Evolutionary conservation across 1,284 basidiomycete genomes (phyloP).

Genomic region (Cryptococcus sp.): DNA sequence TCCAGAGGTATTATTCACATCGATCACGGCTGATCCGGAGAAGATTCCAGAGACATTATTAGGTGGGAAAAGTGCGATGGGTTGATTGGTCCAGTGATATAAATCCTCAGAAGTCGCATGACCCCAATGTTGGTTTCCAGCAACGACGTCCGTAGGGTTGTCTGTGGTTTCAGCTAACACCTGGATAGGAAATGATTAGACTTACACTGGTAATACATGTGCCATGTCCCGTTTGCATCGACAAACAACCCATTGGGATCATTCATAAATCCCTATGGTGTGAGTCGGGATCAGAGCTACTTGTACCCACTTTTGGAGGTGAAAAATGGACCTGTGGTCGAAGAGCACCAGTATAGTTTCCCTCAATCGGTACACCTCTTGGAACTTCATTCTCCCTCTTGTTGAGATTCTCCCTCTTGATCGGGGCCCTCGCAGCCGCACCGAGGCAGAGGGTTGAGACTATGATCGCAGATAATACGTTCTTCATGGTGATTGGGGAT

Average conservation of each 20-base stretch:
- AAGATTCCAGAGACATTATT: slow-evolving; percentile 34
- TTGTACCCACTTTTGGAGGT: slow-evolving; percentile 25
- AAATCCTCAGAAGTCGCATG: slow-evolving; percentile 48
- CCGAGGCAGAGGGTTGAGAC: no score
- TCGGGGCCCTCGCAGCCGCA: no score
- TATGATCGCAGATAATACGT: no score
- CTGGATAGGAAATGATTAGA: not conserved
- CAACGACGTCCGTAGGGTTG: slow-evolving; percentile 43
- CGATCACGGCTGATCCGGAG: slow-evolving; percentile 47
- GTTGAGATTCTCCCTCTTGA: no score
- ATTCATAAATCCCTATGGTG: slow-evolving; percentile 46
- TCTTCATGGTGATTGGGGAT: no score
- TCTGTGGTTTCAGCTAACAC: slow-evolving; percentile 10
- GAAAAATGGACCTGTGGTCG: slow-evolving; percentile 25
- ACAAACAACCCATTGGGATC: slow-evolving; percentile 49
- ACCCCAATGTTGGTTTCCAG: slow-evolving; percentile 51
- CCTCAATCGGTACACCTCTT: not conserved
- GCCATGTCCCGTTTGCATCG: slow-evolving; percentile 46
- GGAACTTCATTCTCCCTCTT: no score
- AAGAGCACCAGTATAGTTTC: not conserved
- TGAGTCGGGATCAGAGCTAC: not conserved
- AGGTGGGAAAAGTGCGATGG: slow-evolving; percentile 41
- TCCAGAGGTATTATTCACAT: slow-evolving; percentile 49
- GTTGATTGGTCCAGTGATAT: slow-evolving; percentile 49
- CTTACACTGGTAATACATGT: slow-evolving; percentile 49